Conservation (phyloP, 768 basidiomycete species). For the Serendipita sp. region DNA sequence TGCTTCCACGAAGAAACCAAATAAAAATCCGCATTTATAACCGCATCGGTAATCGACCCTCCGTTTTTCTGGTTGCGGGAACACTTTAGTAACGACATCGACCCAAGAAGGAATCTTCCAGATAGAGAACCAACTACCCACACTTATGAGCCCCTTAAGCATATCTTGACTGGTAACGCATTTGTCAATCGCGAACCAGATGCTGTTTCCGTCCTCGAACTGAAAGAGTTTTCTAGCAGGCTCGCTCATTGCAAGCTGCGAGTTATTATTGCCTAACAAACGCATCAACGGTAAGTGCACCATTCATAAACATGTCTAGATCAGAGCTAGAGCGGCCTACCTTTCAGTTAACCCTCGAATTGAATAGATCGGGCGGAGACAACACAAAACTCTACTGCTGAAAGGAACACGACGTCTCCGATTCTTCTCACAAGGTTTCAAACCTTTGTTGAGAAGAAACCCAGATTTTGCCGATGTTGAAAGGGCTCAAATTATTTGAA, state of each 20-base stretch:
- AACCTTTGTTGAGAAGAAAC: too few species aligned
- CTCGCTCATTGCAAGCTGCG: neutral
- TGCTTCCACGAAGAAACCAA: neutral
- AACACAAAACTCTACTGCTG: too few species aligned
- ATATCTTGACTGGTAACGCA: neutral
- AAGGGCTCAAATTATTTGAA: too few species aligned
- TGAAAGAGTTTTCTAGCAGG: neutral
- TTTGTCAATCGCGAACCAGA: neutral
- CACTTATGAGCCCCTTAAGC: neutral
- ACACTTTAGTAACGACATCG: neutral
- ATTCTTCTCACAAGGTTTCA: too few species aligned
- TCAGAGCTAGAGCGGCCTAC: too few species aligned
- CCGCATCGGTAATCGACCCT: neutral
- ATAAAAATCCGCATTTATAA: neutral
- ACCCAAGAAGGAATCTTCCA: neutral
- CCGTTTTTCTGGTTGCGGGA: neutral
- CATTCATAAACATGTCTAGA: too few species aligned
- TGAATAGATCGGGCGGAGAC: too few species aligned
- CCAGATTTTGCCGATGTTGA: too few species aligned
- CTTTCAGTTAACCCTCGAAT: too few species aligned
- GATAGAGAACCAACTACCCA: neutral
- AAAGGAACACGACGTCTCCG: too few species aligned
- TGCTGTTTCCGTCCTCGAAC: conserved; percentile 1
- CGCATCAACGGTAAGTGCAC: too few species aligned
- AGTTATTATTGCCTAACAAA: too few species aligned